Evolutionary conservation across 257 asterid genomes (phyloP).

Genomic region (Solanum bulbocastanum): DNA sequence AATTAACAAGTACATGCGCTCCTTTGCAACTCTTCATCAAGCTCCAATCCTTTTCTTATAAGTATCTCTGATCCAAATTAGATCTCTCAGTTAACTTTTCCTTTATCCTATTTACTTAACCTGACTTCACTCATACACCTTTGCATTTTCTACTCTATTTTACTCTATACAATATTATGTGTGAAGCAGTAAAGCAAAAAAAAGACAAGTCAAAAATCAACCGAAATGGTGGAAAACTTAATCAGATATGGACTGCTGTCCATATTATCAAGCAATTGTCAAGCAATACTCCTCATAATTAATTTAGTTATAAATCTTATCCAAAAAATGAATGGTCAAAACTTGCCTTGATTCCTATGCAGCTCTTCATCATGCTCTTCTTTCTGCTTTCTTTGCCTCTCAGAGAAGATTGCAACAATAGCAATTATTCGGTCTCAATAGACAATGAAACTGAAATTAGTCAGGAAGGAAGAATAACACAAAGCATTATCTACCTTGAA

Average conservation of each 20-base stretch:
- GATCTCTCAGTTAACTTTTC: neutral
- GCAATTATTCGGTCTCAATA: conserved; percentile 10
- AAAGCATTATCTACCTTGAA: conserved; percentile 41
- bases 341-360: conserved; percentile 78
- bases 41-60: neutral
- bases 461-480: neutral
- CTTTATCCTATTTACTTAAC: neutral
- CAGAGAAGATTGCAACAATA: conserved; percentile 44
- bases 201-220: neutral
- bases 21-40: neutral
- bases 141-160: too few species aligned
- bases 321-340: neutral
- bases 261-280: neutral
- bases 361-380: conserved; percentile 96
- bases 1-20: neutral
- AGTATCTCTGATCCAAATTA: neutral
- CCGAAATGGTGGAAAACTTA: neutral
- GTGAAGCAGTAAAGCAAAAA: neutral
- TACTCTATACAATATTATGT: neutral
- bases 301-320: neutral
- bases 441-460: neutral
- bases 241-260: neutral
- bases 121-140: too few species aligned
- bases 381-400: conserved; percentile 86
- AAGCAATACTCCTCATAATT: neutral